Base-by-base conservation (phyloP, 2,329 filamentous ascomycete genomes). In the Sarocladium brachiariae region DNA sequence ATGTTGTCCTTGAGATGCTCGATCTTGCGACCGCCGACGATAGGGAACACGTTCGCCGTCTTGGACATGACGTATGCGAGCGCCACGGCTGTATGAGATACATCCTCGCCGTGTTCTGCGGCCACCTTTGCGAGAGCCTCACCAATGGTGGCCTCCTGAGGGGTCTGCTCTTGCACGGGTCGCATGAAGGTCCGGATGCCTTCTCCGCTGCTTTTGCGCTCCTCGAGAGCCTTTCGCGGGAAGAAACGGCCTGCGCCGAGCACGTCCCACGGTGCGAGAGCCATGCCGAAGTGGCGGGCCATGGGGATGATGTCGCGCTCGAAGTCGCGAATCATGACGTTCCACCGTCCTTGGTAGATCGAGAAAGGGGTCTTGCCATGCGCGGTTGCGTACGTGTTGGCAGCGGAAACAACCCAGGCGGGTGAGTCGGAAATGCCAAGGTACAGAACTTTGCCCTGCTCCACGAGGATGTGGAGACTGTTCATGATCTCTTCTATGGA, bases 81-180 rank as follows among this genome's bases (percentile, higher is more conserved):
- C 0, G 76, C 76, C 30, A 87, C 68, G 33, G 76, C 76, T 3
- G 81, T 84, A 46, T 87, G 73, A 27, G 75, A 69, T 2, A 50
- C 35, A 37, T 43, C 35, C 10, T 49, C 45, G 2, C 51, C 51
- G 8, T 41, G 45, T 38, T 52, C 46, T 4, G 19, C 24, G n/a
- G 51, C 51, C 14, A 52, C 74, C 57, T 79, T 73, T 23, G 77
- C 81, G 0, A 89, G 71, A 0, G 78, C 79, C 24, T 50, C 45
- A 24, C 45, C 37, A 11, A 50, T 41, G 23, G 30, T 21, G 14
- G 16, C 21, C 39, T 52, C 51, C 11, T 45, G 34, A 8, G 49
- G 35, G 4, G 68, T 70, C 53, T 77, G 61, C 35, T 54, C 48
- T 18, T 45, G 30, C 5, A 24, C 21, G 6, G 45, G 45, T 19